phyloP scores from a whole-genome alignment of 805 yeast species.

The Ogataea minuta region DNA sequence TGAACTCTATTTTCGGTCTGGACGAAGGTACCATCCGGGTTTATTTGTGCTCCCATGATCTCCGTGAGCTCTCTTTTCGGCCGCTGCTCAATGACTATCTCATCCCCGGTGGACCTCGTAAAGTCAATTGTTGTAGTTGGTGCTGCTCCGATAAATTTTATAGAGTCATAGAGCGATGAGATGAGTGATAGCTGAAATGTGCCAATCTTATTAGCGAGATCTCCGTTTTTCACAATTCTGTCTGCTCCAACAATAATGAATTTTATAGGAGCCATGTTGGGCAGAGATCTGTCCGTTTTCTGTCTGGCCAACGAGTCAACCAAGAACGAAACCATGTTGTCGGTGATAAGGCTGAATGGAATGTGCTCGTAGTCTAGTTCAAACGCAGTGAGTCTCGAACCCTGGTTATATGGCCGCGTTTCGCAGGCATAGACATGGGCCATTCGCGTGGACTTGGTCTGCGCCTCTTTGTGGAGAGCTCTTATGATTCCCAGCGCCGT shows the following conservation, averaged over 20 bases:
- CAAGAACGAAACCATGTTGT: conserved; percentile 85
- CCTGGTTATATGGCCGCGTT: conserved; percentile 96
- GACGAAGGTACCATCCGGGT: conserved; percentile 32
- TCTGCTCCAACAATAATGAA: conserved; percentile 95
- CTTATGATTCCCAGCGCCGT: conserved; percentile 93
- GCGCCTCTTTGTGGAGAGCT: conserved; percentile 52
- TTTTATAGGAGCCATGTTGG: conserved; percentile 62
- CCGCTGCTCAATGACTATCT: conserved; percentile 83
- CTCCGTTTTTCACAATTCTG: conserved; percentile 89
- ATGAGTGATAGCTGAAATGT: conserved; percentile 83
- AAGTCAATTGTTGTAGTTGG: conserved; percentile 89
- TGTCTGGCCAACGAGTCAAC: conserved; percentile 44
- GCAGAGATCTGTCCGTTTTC: conserved; percentile 24
- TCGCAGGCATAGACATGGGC: conserved; percentile 83
- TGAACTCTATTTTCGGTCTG: conserved; percentile 25
- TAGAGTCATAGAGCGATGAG: conserved; percentile 59
- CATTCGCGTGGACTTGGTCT: conserved; percentile 40
- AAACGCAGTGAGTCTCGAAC: conserved; percentile 88
- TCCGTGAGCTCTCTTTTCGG: conserved; percentile 76
- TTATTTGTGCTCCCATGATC: conserved; percentile 64
- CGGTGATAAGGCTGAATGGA: conserved; percentile 87
- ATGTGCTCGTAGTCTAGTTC: conserved; percentile 83
- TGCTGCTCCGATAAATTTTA: conserved; percentile 91
- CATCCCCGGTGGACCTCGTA: conserved; percentile 62
- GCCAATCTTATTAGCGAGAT: conserved; percentile 95